Percentiles rank a stretch among this genome's conserved stretches.
Evolutionary conservation across 2,329 filamentous ascomycete species (phyloP).

Genomic region (Aspergillus jensenii): DNA sequence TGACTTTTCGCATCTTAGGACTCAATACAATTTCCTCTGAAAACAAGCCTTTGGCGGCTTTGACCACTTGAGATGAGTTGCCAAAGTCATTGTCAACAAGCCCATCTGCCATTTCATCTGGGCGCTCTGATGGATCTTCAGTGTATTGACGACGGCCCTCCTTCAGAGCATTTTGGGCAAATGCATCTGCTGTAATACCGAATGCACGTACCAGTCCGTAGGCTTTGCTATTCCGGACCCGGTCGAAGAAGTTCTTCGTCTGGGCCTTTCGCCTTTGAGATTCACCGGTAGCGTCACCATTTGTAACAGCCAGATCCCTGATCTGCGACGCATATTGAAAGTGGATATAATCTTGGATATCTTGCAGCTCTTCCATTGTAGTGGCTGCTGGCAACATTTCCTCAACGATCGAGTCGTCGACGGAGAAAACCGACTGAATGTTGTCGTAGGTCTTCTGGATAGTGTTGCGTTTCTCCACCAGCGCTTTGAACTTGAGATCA

Average conservation of each 20-base stretch:
- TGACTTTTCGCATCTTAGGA: conserved; percentile 83
- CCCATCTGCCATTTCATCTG: conserved; percentile 82
- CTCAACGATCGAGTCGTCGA: conserved; percentile 74
- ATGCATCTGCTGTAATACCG: conserved; percentile 82
- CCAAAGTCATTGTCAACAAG: conserved; percentile 71
- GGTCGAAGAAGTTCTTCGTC: conserved; percentile 77
- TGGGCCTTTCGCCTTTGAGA: conserved; percentile 79
- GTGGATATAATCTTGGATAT: conserved; percentile 93
- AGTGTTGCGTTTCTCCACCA: conserved; percentile 86
- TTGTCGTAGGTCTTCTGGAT: conserved; percentile 77
- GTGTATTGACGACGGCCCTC: conserved; percentile 76
- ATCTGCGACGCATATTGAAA: conserved; percentile 87
- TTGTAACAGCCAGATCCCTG: conserved; percentile 70
- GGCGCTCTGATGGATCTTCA: conserved; percentile 77
- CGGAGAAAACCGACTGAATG: conserved; percentile 64
- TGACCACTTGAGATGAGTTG: conserved; percentile 73
- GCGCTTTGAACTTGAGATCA: conserved; percentile 90
- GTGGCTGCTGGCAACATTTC: conserved; percentile 77
- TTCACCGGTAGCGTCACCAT: conserved; percentile 60
- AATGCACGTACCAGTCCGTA: conserved; percentile 84
- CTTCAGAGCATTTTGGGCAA: conserved; percentile 81
- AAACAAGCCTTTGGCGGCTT: conserved; percentile 81
- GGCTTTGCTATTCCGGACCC: conserved; percentile 75
- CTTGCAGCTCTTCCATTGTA: conserved; percentile 93
- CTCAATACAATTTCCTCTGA: conserved; percentile 86